Evolutionary conservation across 108 stramenopile genomes (phyloP), one percentile per base, ranked within the genome.

Genomic region (Chaetoceros muelleri): DNA sequence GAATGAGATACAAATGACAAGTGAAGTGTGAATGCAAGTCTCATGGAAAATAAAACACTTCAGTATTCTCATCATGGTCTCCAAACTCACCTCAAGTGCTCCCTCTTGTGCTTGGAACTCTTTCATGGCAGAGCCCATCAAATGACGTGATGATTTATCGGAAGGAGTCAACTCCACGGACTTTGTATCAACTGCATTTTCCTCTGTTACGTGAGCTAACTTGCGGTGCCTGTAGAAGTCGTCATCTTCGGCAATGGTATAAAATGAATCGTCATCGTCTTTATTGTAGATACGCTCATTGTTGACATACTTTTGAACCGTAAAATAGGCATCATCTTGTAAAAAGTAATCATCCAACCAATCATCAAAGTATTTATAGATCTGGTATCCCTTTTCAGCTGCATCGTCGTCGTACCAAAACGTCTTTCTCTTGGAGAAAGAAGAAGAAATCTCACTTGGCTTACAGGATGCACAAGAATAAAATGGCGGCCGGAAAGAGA

Each of bases 341-440:
- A 29, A 22, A 44, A 51, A 57, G 17, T 57, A 29, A 57, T 62
- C 80, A 25, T 80, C 80, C 19, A 62, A 49, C 49, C 65, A 55
- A 44, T 76, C 67, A 31, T 17, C 55, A 51, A 57, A 67, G 55
- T 66, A 56, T 34, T 72, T 58, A 46, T 72, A 73, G 25, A 64
- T 24, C 27, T 70, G 47, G 19, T 66, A 58, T 0, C 10, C 60
- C 26, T 72, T 55, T 18, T 62, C 62, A 30, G 58, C 53, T 2
- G 58, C 55, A 53, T 74, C 75, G 58, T 92, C 90, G 55, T 92
- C 86, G 50, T 92, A 92, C 84, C 84, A 92, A 30, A 56, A 78
- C 20, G 69, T 72, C 7, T 71, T 65, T 22, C 53, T 57, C 64
- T 85, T 87, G 65, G 80, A 78, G 57, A 87, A 92, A 18, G 74